phyloP scores from a whole-genome alignment of 1,284 basidiomycete species.

The Cryptococcus depauperatus region DNA sequence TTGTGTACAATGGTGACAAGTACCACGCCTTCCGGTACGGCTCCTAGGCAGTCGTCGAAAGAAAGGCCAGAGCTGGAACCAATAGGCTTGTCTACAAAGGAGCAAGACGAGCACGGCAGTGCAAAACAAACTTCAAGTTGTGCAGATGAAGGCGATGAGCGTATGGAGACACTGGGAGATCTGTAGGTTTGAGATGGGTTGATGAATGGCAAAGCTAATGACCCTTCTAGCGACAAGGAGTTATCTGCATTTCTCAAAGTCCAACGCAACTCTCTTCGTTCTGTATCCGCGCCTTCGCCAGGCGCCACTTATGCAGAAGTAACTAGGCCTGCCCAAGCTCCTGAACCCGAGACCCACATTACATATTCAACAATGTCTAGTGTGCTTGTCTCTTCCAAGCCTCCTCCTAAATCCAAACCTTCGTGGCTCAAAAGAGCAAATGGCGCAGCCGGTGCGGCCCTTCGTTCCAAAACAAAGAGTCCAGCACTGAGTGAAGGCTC shows the following conservation, averaged over 20 bases:
- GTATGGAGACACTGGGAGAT: no score
- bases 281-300: constrained; percentile 5
- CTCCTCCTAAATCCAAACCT: constrained; percentile 28
- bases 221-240: constrained; percentile 1
- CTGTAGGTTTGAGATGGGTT: no score
- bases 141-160: no score
- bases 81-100: no score
- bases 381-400: constrained; percentile 11
- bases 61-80: no score
- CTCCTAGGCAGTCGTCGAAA: no score
- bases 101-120: no score
- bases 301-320: constrained; percentile 18
- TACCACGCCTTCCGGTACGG: no score
- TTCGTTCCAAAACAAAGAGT: constrained; percentile 31
- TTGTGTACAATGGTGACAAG: no score
- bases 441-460: constrained; percentile 23
- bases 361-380: constrained; percentile 21
- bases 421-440: constrained; percentile 36
- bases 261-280: constrained; percentile 25
- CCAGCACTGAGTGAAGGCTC: constrained; percentile 21
- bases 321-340: constrained; percentile 7
- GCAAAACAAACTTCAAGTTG: no score
- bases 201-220: constrained; percentile 1
- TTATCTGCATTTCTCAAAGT: constrained; percentile 20
- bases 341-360: constrained; percentile 1